Evolutionary conservation across 106 monocot genomes (phyloP).

Genomic region (Acanthochlamys bracteata): DNA sequence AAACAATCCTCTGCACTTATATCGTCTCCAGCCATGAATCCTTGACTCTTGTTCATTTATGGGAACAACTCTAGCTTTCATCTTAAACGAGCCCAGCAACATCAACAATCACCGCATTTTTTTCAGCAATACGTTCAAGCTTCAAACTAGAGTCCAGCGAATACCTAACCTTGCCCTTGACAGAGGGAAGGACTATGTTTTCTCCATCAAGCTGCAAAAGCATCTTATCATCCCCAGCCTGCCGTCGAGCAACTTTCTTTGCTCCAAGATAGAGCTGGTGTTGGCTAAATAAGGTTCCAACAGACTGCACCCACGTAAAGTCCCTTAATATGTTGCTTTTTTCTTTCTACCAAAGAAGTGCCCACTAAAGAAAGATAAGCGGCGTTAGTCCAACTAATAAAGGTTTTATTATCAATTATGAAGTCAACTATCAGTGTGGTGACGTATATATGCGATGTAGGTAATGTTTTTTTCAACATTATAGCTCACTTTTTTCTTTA

Average conservation of each 20-base stretch:
- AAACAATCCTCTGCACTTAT: constrained; percentile 29
- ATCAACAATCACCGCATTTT: constrained; percentile 20
- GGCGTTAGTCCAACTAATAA: too few relatives aligned
- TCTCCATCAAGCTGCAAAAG: constrained; percentile 11
- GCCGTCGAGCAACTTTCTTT: neutral
- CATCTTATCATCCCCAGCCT: constrained; percentile 1
- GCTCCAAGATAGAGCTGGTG: constrained; percentile 13
- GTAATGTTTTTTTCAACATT: too few relatives aligned
- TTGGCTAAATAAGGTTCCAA: constrained; percentile 8
- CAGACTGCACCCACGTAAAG: constrained; percentile 27
- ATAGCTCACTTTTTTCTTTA: too few relatives aligned
- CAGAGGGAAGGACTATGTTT: neutral
- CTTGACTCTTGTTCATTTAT: constrained; percentile 36
- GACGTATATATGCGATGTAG: too few relatives aligned
- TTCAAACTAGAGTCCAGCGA: neutral
- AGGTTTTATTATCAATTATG: too few relatives aligned
- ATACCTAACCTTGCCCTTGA: constrained; percentile 16
- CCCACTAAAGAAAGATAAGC: too few relatives aligned
- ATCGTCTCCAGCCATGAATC: constrained; percentile 38
- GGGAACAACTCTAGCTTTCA: constrained; percentile 26
- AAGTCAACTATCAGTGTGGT: too few relatives aligned
- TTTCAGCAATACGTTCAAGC: constrained; percentile 10
- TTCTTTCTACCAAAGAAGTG: constrained; percentile 64
- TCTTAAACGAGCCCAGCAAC: constrained; percentile 12
- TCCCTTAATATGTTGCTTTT: neutral